Percentiles rank a stretch among this genome's conserved stretches.
phyloP scores from a whole-genome alignment of 179 eudicot genomes.

The Drosera spatulata region DNA sequence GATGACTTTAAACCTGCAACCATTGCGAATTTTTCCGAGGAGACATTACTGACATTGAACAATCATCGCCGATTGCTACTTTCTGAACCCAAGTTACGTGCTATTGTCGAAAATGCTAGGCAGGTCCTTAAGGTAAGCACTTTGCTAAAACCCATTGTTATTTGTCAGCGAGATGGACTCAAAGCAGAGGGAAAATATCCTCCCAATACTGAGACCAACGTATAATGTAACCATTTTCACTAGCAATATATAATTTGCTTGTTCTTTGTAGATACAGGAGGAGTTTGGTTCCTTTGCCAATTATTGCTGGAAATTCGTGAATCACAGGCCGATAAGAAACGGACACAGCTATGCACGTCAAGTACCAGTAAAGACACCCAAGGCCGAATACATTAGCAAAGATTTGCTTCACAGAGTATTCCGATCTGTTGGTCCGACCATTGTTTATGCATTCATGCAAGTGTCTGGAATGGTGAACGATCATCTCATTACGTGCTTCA shows the following conservation, averaged over 20 bases:
- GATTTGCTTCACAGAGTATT: conserved; percentile 60
- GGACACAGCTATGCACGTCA: conserved; percentile 48
- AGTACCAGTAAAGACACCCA: conserved; percentile 58
- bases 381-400: conserved; percentile 58
- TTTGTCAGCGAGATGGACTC: too few relatives aligned
- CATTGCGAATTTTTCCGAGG: conserved; percentile 35
- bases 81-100: conserved; percentile 60
- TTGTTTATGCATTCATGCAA: conserved; percentile 74
- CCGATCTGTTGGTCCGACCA: conserved; percentile 59
- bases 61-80: conserved; percentile 26
- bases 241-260: neutral
- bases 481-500: conserved; percentile 54
- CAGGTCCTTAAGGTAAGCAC: conserved; percentile 43
- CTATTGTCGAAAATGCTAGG: conserved; percentile 53
- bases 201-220: too few relatives aligned
- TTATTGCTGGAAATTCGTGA: conserved; percentile 57
- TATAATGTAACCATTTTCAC: too few relatives aligned
- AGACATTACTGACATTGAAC: conserved; percentile 22
- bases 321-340: conserved; percentile 37
- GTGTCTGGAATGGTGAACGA: conserved; percentile 57
- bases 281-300: conserved; percentile 58
- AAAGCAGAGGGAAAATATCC: too few relatives aligned
- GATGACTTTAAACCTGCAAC: conserved; percentile 43
- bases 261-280: conserved; percentile 38
- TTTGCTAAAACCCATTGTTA: neutral